A percentile compares a stretch with the other conserved stretches of the same genome.
phyloP scores from a whole-genome alignment of 2,329 filamentous ascomycete genomes.

The Cladosporium sp. region DNA sequence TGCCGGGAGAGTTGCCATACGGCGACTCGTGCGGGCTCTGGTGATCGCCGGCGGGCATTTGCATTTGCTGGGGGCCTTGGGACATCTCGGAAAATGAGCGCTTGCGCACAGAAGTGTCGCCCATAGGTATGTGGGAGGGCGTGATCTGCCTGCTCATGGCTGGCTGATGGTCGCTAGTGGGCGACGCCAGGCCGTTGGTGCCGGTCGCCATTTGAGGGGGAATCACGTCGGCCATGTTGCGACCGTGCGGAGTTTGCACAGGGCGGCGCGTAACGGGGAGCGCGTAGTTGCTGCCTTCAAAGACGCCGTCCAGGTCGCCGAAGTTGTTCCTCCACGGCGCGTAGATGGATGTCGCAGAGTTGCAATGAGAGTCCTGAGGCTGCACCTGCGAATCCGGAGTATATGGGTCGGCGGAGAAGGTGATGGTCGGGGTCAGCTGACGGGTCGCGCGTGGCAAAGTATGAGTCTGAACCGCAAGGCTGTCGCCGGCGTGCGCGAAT shows the following conservation, averaged over 20 bases:
- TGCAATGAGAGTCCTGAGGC: constrained; percentile 21
- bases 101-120: constrained; percentile 21
- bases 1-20: constrained; percentile 1
- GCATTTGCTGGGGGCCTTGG: constrained; percentile 12
- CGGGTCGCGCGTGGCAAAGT: constrained; percentile 16
- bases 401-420: constrained; percentile 14
- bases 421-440: constrained; percentile 18
- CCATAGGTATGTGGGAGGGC: constrained; percentile 18
- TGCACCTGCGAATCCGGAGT: constrained; percentile 11
- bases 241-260: background rate
- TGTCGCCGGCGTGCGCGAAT: constrained; percentile 3
- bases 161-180: constrained; percentile 11
- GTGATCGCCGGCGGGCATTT: background rate
- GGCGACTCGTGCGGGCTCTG: constrained; percentile 2
- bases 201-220: background rate
- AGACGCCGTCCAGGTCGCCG: background rate
- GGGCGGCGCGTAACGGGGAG: too few relatives aligned
- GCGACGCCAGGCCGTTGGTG: background rate
- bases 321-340: constrained; percentile 1
- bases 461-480: constrained; percentile 2
- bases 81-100: constrained; percentile 27
- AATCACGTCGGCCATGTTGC: background rate
- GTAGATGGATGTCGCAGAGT: constrained; percentile 10
- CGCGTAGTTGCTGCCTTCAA: too few relatives aligned
- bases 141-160: constrained; percentile 21